phyloP scores from a whole-genome alignment of 164 flowering plant species.

The Magnolia changhungtana region DNA sequence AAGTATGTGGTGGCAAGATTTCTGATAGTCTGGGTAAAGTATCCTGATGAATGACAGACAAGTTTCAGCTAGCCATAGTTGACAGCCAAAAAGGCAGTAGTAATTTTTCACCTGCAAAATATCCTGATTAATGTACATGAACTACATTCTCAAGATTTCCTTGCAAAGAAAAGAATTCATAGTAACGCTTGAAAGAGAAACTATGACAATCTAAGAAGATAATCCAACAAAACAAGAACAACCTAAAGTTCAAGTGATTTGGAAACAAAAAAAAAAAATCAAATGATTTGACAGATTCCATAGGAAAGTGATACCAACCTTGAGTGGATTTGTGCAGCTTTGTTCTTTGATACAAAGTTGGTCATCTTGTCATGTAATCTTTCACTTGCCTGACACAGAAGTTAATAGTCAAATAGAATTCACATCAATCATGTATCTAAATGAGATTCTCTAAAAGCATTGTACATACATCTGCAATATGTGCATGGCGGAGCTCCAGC shows the following conservation, averaged over 20 bases:
- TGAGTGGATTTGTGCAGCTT: constrained; percentile 88
- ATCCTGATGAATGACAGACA: too few relatives aligned
- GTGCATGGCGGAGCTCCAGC: constrained; percentile 95
- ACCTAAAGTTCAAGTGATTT: not conserved
- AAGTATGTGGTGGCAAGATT: too few relatives aligned
- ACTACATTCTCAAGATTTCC: too few relatives aligned
- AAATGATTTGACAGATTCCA: not conserved
- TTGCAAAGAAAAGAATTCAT: too few relatives aligned
- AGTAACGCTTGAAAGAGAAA: too few relatives aligned
- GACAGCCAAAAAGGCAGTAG: too few relatives aligned
- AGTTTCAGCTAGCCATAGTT: too few relatives aligned
- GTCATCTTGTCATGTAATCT: constrained; percentile 87
- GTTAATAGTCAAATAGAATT: constrained; percentile 17
- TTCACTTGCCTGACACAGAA: constrained; percentile 78
- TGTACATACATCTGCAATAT: constrained; percentile 87
- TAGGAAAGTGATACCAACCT: constrained; percentile 35
- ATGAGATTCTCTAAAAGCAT: not conserved
- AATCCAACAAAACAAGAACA: too few relatives aligned
- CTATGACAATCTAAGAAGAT: too few relatives aligned
- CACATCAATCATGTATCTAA: not conserved
- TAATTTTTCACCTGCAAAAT: too few relatives aligned
- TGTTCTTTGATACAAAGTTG: constrained; percentile 80
- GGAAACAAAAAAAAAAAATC: not conserved
- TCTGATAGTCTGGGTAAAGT: too few relatives aligned
- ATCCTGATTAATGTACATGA: too few relatives aligned